Conservation (phyloP, 164 flowering plant genomes). For the Cinnamomum chago region DNA sequence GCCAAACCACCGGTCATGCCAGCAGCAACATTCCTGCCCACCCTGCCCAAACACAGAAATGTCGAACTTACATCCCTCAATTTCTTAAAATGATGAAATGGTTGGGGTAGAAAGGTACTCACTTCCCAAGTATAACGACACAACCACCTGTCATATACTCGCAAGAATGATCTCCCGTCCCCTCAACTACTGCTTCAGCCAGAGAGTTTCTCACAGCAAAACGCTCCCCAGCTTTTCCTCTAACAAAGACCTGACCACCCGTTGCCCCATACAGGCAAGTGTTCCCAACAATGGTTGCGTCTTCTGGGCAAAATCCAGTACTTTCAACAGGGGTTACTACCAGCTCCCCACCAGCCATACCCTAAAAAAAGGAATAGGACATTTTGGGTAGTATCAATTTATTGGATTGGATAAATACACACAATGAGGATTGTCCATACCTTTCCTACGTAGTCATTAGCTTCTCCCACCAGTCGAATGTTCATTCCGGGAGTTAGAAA, state of each 20-base stretch:
- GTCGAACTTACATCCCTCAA: background rate
- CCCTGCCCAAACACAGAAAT: slow-evolving; percentile 39
- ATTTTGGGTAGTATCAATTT: background rate
- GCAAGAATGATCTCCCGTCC: slow-evolving; percentile 96
- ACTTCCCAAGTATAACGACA: slow-evolving; percentile 96
- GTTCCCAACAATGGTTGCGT: slow-evolving; percentile 93
- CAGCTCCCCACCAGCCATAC: slow-evolving; percentile 98
- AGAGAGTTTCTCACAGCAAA: slow-evolving; percentile 98
- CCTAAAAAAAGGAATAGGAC: slow-evolving; percentile 30
- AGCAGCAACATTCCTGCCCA: slow-evolving; percentile 96
- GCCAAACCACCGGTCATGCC: slow-evolving; percentile 99
- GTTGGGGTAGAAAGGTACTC: slow-evolving; percentile 25
- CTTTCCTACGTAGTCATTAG: slow-evolving; percentile 98
- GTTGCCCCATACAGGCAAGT: slow-evolving; percentile 98
- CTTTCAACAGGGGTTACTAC: slow-evolving; percentile 78
- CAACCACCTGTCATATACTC: slow-evolving; percentile 99
- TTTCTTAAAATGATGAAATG: background rate
- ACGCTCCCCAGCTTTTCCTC: slow-evolving; percentile 97
- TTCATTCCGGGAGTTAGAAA: slow-evolving; percentile 96
- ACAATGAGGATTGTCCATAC: slow-evolving; percentile 28
- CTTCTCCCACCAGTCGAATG: slow-evolving; percentile 90
- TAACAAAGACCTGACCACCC: slow-evolving; percentile 87
- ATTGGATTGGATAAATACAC: background rate
- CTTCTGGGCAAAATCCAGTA: slow-evolving; percentile 83
- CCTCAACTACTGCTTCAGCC: slow-evolving; percentile 93